phyloP scores from a whole-genome alignment of 2,329 filamentous ascomycete species.

The Aspergillus fumigatus region DNA sequence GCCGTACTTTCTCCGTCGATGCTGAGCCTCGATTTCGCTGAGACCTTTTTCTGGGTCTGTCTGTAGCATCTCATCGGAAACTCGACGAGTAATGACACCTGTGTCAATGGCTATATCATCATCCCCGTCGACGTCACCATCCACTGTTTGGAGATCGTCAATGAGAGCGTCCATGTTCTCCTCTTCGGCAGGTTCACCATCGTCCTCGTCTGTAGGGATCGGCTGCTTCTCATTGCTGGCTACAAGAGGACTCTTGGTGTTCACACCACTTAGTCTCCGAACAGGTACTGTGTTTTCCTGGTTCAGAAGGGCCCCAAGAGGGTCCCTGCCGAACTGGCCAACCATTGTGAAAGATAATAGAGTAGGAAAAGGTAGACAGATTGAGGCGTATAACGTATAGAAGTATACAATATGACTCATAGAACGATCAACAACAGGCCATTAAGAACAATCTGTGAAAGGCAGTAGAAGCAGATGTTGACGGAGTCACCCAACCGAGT shows the following conservation, averaged over 20 bases:
- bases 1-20: constrained; percentile 67
- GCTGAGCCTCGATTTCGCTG: constrained; percentile 63
- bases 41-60: constrained; percentile 71
- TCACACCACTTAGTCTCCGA: neutral
- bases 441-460: neutral
- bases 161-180: constrained; percentile 85
- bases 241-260: neutral
- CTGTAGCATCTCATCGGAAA: constrained; percentile 71
- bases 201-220: constrained; percentile 5
- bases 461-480: neutral
- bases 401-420: neutral
- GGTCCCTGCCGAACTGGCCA: neutral
- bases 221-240: neutral
- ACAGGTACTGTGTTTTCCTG: neutral
- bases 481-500: neutral
- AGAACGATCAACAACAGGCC: neutral
- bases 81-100: constrained; percentile 49
- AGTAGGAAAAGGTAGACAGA: neutral
- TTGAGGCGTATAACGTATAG: neutral
- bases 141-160: constrained; percentile 78
- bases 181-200: constrained; percentile 66
- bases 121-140: constrained; percentile 63
- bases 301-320: neutral
- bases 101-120: constrained; percentile 53
- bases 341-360: neutral